Conservation (phyloP, 768 basidiomycete species). For the Hypholoma fasciculare region DNA sequence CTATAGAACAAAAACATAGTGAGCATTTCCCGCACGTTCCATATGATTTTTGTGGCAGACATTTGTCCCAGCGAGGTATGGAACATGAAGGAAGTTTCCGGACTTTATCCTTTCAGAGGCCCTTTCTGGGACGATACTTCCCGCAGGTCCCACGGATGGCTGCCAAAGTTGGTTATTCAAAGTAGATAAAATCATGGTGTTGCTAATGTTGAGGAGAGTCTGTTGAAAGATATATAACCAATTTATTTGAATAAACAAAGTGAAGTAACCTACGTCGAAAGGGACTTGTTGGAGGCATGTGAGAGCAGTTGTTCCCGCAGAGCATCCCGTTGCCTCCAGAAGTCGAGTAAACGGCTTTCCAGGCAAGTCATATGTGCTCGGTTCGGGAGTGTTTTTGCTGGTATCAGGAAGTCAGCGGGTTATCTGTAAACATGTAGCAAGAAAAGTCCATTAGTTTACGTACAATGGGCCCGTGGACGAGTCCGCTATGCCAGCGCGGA, state of each 20-base stretch:
- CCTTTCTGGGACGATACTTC: constrained; percentile 46
- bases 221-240: constrained; percentile 15
- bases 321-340: constrained; percentile 46
- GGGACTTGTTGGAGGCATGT: constrained; percentile 46
- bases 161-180: constrained; percentile 60
- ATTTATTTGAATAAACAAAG: neutral
- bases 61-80: constrained; percentile 56
- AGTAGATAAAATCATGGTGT: constrained; percentile 42
- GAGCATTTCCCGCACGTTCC: neutral
- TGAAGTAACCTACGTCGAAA: constrained; percentile 33
- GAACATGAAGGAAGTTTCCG: constrained; percentile 53
- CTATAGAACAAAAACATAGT: constrained; percentile 22
- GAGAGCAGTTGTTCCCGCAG: constrained; percentile 36
- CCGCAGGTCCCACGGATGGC: constrained; percentile 50
- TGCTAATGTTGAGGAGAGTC: constrained; percentile 49
- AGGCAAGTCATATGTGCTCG: constrained; percentile 49
- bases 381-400: constrained; percentile 53
- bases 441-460: constrained; percentile 12
- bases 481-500: constrained; percentile 54
- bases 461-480: constrained; percentile 55
- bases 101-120: constrained; percentile 45
- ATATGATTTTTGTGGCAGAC: constrained; percentile 27
- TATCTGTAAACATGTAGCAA: neutral
- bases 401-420: neutral
- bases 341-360: constrained; percentile 52